Percentiles rank a stretch among this genome's conserved stretches.
Conservation (phyloP, 192 early-diverging fungal species). For the Thamnidium elegans region DNA sequence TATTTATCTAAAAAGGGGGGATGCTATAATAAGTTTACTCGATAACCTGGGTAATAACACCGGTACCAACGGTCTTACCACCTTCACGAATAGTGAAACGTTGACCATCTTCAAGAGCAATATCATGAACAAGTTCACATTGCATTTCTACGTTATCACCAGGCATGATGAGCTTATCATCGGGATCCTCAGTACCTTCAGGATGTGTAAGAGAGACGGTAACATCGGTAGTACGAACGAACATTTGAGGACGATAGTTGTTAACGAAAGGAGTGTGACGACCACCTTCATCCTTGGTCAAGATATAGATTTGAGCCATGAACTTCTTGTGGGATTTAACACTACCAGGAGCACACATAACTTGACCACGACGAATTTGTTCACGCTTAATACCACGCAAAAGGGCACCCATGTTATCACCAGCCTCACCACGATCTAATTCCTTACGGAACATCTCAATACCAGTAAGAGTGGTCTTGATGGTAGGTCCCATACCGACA, state of each 20-base stretch:
- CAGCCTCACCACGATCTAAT: constrained; percentile 94
- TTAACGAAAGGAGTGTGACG: constrained; percentile 96
- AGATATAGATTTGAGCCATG: constrained; percentile 86
- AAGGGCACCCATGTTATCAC: constrained; percentile 97
- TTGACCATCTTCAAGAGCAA: constrained; percentile 91
- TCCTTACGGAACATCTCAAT: constrained; percentile 99
- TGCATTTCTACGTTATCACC: constrained; percentile 92
- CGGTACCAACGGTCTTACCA: constrained; percentile 96
- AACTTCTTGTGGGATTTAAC: constrained; percentile 97
- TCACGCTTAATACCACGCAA: constrained; percentile 98
- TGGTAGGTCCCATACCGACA: constrained; percentile 85
- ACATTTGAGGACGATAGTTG: constrained; percentile 97
- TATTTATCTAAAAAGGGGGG: too few relatives aligned
- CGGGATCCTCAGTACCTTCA: constrained; percentile 76
- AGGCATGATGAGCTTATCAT: constrained; percentile 97
- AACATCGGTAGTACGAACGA: constrained; percentile 94
- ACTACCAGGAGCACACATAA: constrained; percentile 86
- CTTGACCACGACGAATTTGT: constrained; percentile 91
- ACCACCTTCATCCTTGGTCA: constrained; percentile 98
- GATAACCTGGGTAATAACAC: constrained; percentile 49
- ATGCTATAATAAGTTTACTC: constrained; percentile 19
- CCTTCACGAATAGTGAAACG: constrained; percentile 98
- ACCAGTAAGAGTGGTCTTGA: constrained; percentile 95
- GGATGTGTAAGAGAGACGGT: constrained; percentile 80
- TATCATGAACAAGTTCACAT: constrained; percentile 76